Evolutionary conservation across 345 rosid species (phyloP), one percentile per base, ranked within the genome.

Genomic region (Sonneratia alba): DNA sequence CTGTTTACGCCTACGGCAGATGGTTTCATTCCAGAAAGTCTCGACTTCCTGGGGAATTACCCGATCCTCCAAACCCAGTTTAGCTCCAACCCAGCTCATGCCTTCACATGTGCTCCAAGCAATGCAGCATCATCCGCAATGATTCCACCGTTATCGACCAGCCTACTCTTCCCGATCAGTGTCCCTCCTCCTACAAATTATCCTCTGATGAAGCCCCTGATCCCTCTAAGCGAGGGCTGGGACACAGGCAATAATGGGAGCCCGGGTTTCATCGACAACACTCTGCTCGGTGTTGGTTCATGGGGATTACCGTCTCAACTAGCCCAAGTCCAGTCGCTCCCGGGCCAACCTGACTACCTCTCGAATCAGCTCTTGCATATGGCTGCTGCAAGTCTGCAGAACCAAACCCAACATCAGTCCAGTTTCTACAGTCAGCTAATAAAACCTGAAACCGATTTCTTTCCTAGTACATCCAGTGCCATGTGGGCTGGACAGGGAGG

Each of bases 381-480:
- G 85, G 78, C 86, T 21, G 78, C 86, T 21, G 79, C 87, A 40
- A 82, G 87, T 70, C 77, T 90, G 47, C 91, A 84, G 66, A 86
- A 85, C 71, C 95, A 85, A 73, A 81, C 82, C 32, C 32, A 27
- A 68, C 87, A 84, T 40, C 81, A 53, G 15, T 53, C 42, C 38
- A 56, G 88, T 6, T 80, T 85, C 9, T 84, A 79, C 81, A 87
- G 78, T 70, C 92, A 85, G 57, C 84, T 89, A 27, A 8, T 8
- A 49, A 93, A 89, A 83, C 81, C 97, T 3, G 98, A 93, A 83
- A 53, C 91, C 67, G 83, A 78, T 71, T 78, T 7, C 83, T 72
- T 87, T 36, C 70, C 83, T 0, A 85, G 80, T 16, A 75, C 66
- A 75, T 75, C 93, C 43, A 5, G 66, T 6, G 3, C 65, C 63